Base-by-base conservation (phyloP, 345 rosid genomes). In the Murraya koenigii region DNA sequence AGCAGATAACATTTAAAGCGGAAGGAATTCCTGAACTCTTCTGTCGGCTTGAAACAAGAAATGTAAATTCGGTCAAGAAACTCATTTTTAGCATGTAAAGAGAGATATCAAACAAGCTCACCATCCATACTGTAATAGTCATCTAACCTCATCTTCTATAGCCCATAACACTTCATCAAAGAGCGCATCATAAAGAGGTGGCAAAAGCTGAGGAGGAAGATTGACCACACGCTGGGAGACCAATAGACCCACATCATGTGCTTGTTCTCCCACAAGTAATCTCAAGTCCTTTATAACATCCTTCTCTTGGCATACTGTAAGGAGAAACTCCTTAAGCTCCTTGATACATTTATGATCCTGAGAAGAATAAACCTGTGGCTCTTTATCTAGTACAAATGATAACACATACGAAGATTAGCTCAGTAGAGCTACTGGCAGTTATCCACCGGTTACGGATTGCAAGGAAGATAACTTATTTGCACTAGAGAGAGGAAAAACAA, bases 151-250 rank as follows among this genome's bases (percentile, higher is more conserved):
- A 80, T 94, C 99, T 90, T 96, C 95, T 0, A 84, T 88, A 33
- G 99, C 98, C 98, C 99, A 91, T 8, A 84, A 84, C 38, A 94
- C 62, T 88, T 94, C 99, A 79, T 94, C 95, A 68, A 94, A 94
- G 54, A 6, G 87, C 5, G 87, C 90, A 86, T 88, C 93, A 61
- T 96, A 94, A 52, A 94, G 84, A 20, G 92, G 97, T 33, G 97
- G 94, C 85, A 94, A 83, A 83, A 96, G 97, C 82, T 96, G 93
- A 52, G 92, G 93, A 78, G 98, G 98, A 71, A 96, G 90, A 84
- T 94, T 96, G 79, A 84, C 84, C 80, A 94, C 94, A 30, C 88
- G 90, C 79, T 91, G 98, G 69, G 98, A 96, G 74, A 96, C 95
- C 86, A 96, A 82, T 30, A 96, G 87, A 82, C 92, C 97, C 54